Conservation (phyloP, 2,329 filamentous ascomycete genomes). For the Xylariaceae sp. region DNA sequence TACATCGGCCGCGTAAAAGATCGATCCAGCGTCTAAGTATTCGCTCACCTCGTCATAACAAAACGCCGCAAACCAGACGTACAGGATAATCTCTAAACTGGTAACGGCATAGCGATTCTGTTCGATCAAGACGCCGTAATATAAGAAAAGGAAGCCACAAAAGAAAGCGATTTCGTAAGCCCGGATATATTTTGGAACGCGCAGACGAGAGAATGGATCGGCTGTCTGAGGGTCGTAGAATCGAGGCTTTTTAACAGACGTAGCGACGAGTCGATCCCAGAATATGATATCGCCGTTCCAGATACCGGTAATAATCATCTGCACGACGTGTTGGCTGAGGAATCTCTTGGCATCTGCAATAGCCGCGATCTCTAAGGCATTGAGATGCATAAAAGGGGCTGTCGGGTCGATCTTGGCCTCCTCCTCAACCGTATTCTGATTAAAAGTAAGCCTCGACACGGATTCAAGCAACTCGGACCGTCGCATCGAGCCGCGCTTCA, state of each 20-base stretch:
- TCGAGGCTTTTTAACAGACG: slow-evolving; percentile 60
- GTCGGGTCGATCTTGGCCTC: slow-evolving; percentile 57
- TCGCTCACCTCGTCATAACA: slow-evolving; percentile 83
- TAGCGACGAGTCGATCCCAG: slow-evolving; percentile 61
- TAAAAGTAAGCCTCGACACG: slow-evolving; percentile 51
- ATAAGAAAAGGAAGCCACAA: slow-evolving; percentile 64
- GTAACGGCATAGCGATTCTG: slow-evolving; percentile 63
- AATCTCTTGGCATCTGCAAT: slow-evolving; percentile 69
- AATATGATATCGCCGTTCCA: slow-evolving; percentile 72
- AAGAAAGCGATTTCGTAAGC: slow-evolving; percentile 69
- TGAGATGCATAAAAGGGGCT: slow-evolving; percentile 69
- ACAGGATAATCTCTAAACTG: slow-evolving; percentile 64
- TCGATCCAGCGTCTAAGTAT: slow-evolving; percentile 76
- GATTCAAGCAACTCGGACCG: slow-evolving; percentile 49
- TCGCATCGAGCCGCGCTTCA: slow-evolving; percentile 39
- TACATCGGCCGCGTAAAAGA: slow-evolving; percentile 79
- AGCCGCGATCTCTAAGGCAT: slow-evolving; percentile 72
- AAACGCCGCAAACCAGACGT: slow-evolving; percentile 83
- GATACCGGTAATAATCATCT: slow-evolving; percentile 65
- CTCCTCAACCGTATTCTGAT: slow-evolving; percentile 37
- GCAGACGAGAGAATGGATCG: slow-evolving; percentile 63
- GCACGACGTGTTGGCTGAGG: slow-evolving; percentile 63
- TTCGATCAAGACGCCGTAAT: slow-evolving; percentile 80
- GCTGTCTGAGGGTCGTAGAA: slow-evolving; percentile 56
- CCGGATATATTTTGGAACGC: slow-evolving; percentile 68